Conservation (phyloP, 371 early-diverging fungal species). For the Apophysomyces elegans region DNA sequence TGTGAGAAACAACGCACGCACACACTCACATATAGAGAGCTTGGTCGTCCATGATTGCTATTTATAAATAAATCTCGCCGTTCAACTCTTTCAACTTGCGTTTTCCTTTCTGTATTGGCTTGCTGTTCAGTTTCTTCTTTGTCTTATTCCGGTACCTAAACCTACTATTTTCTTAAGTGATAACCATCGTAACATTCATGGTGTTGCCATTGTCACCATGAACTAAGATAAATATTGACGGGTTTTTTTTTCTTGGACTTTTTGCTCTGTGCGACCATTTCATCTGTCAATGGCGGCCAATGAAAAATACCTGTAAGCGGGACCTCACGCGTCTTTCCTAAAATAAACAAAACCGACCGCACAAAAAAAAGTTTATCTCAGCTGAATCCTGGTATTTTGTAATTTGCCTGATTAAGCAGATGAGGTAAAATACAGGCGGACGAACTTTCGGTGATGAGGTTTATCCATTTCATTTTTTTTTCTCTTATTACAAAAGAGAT, state of each 20-base stretch:
- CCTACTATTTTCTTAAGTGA: no score
- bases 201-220: no score
- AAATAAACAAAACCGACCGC: conserved; percentile 1
- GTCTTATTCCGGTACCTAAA: no score
- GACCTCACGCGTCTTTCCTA: conserved; percentile 11
- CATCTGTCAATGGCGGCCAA: conserved; percentile 1
- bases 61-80: no score
- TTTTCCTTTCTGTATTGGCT: no score
- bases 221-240: neutral
- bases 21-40: no score
- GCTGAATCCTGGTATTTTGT: neutral
- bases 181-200: no score
- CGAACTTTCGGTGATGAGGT: conserved; percentile 5
- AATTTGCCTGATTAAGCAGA: neutral
- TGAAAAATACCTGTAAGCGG: neutral
- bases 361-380: conserved; percentile 3
- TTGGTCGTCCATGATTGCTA: no score
- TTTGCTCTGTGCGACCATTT: neutral
- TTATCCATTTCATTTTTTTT: neutral
- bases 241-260: neutral
- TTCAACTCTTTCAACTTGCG: no score
- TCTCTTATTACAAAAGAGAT: no score
- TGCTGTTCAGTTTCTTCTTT: no score
- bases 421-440: neutral
- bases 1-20: no score